These are phyloP conservation scores for Amaranthus cruentus DNA, from an alignment of 148 eudicot species.

Conservation along the genomic window DNA sequence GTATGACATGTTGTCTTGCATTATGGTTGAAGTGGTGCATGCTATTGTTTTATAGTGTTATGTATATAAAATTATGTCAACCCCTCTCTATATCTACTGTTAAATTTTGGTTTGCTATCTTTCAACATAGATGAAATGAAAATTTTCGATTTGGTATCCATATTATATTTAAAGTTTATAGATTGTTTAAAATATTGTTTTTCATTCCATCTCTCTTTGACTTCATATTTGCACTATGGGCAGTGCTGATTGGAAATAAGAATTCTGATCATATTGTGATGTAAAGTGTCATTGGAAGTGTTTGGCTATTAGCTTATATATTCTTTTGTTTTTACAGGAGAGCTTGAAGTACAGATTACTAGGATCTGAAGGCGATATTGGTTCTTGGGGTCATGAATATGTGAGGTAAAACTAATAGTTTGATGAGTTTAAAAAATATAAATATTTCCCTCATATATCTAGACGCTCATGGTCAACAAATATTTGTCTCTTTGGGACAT, in stretches of 20 bases:
- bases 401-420: slow-evolving; percentile 51
- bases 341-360: slow-evolving; percentile 84
- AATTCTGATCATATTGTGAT: background rate
- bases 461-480: background rate
- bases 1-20: background rate
- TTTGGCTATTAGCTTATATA: background rate
- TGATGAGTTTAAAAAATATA: background rate
- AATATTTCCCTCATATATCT: background rate
- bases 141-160: no score
- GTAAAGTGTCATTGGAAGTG: background rate
- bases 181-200: background rate
- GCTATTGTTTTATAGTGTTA: background rate
- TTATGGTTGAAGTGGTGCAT: background rate
- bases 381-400: slow-evolving; percentile 99
- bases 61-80: no score
- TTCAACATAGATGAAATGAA: no score
- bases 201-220: background rate
- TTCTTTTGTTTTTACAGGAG: slow-evolving; percentile 44
- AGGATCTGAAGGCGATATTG: slow-evolving; percentile 94
- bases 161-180: no score
- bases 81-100: no score
- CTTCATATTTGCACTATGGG: background rate
- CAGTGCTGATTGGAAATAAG: background rate
- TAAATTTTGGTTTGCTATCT: no score
- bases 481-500: background rate